Evolutionary conservation across 148 eudicot species (phyloP).

Genomic region (Silene uniflora): DNA sequence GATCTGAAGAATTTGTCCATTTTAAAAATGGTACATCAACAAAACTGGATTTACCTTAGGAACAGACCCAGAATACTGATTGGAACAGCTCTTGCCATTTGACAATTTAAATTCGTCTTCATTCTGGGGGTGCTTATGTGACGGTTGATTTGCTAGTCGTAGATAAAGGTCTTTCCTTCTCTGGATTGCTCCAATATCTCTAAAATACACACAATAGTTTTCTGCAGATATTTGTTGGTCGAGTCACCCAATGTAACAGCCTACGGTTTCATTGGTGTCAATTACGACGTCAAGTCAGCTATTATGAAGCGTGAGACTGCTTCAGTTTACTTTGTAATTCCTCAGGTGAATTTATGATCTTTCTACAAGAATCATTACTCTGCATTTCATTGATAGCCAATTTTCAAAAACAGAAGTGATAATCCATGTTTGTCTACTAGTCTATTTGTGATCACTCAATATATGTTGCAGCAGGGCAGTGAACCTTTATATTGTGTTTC

Average conservation of each 20-base stretch:
- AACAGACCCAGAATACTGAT: not conserved
- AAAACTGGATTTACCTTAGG: no score
- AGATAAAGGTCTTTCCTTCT: not conserved
- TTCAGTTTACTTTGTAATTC: conserved; percentile 68
- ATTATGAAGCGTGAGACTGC: conserved; percentile 44
- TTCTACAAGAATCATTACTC: conserved; percentile 23
- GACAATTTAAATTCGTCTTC: not conserved
- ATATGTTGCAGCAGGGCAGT: conserved; percentile 9
- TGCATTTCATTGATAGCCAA: conserved; percentile 6
- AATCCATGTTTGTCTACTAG: not conserved
- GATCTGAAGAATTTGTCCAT: no score
- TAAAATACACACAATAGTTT: conserved; percentile 24
- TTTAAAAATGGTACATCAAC: no score
- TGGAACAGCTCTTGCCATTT: not conserved
- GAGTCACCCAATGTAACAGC: conserved; percentile 55
- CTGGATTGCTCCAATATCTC: conserved; percentile 16
- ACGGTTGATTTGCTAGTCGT: conserved; percentile 1
- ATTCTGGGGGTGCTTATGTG: not conserved
- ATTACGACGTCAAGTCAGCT: conserved; percentile 44
- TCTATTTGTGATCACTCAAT: conserved; percentile 7
- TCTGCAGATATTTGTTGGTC: conserved; percentile 62
- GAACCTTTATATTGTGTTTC: conserved; percentile 19
- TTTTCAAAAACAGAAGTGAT: not conserved
- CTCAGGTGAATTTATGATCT: conserved; percentile 59
- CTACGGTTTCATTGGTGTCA: conserved; percentile 67